Percentiles rank a stretch among this genome's conserved stretches.
phyloP scores from a whole-genome alignment of 2,329 filamentous ascomycete genomes.

The Fusarium continuum region DNA sequence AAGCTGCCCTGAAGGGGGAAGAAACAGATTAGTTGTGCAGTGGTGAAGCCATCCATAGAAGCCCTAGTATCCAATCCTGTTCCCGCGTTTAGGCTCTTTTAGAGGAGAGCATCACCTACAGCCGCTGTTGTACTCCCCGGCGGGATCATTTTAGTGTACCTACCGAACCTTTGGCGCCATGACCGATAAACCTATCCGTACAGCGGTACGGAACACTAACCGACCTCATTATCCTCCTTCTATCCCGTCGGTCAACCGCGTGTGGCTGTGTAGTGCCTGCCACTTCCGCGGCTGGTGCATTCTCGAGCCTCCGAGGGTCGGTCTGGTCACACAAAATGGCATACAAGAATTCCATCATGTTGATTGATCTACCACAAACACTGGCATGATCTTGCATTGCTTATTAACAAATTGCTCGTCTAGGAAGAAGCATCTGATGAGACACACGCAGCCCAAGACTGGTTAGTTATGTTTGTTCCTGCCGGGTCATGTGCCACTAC shows the following conservation, averaged over 20 bases:
- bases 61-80: not conserved
- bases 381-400: not conserved
- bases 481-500: conserved; percentile 26
- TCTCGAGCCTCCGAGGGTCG: conserved; percentile 4
- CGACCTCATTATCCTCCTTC: not conserved
- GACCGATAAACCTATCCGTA: conserved; percentile 1
- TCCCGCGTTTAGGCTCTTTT: not conserved
- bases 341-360: not conserved
- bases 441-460: conserved; percentile 1
- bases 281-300: conserved; percentile 3
- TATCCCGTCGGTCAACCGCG: not conserved
- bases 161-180: conserved; percentile 4
- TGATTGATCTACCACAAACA: not conserved
- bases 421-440: conserved; percentile 3
- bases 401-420: conserved; percentile 1
- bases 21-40: not conserved
- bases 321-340: not conserved
- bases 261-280: not conserved
- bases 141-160: conserved; percentile 13
- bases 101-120: not conserved
- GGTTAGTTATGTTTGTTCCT: conserved; percentile 7
- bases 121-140: not conserved
- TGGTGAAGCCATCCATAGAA: not conserved
- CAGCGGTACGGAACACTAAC: conserved; percentile 9
- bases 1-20: conserved; percentile 1